These are phyloP conservation scores for Lentinula lateritia DNA, from an alignment of 768 basidiomycete genomes.

Conservation along the genomic window DNA sequence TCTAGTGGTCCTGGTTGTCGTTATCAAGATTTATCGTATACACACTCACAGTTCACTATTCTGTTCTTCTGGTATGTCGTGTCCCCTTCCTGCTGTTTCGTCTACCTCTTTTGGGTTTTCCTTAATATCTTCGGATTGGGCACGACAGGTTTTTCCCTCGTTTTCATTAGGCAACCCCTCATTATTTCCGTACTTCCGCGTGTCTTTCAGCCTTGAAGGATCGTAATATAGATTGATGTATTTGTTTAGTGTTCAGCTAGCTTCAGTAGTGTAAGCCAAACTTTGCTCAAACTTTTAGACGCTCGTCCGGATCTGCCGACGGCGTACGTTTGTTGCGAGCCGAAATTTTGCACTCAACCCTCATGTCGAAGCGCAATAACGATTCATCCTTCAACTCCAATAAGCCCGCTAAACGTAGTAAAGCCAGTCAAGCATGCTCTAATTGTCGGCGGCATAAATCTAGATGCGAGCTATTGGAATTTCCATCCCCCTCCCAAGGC, in stretches of 20 bases:
- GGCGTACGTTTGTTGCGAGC: not conserved
- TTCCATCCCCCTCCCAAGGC: conserved; percentile 18
- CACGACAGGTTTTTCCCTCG: not conserved
- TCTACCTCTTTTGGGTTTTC: not conserved
- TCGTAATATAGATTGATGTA: conserved; percentile 1
- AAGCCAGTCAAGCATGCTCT: conserved; percentile 38
- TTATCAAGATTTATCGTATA: not conserved
- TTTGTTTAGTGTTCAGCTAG: not conserved
- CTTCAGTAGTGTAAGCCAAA: not conserved
- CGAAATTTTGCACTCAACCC: not conserved
- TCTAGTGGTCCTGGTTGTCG: not conserved
- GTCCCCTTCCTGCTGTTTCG: not conserved
- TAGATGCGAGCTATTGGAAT: conserved; percentile 45
- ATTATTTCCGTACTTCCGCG: not conserved
- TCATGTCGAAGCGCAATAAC: not conserved
- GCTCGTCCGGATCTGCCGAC: not conserved
- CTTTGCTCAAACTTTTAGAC: not conserved
- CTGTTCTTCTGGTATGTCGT: not conserved
- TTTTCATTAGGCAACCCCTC: not conserved
- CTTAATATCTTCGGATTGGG: not conserved
- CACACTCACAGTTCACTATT: not conserved
- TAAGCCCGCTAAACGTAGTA: conserved; percentile 30
- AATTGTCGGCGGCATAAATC: conserved; percentile 45
- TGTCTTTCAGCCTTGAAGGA: not conserved
- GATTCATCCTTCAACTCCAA: not conserved